Evolutionary conservation across 2,329 filamentous ascomycete species (phyloP).

Genomic region (Beauveria medogensis): DNA sequence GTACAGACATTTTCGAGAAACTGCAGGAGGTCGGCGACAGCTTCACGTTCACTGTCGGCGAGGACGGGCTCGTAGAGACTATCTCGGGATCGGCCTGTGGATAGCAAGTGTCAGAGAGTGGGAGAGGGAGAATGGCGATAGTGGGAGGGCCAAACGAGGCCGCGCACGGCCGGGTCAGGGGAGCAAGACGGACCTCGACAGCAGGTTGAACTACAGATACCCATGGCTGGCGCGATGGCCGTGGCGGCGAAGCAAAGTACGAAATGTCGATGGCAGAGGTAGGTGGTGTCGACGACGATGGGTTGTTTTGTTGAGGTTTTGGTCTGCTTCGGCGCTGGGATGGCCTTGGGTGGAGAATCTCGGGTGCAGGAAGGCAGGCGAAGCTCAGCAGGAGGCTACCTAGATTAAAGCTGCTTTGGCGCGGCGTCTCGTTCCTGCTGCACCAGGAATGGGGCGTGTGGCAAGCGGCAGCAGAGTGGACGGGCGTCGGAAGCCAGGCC

Average conservation of each 20-base stretch:
- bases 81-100: conserved; percentile 65
- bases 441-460: neutral
- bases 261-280: conserved; percentile 5
- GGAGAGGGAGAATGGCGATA: neutral
- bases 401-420: neutral
- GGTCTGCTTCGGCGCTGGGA: neutral
- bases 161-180: neutral
- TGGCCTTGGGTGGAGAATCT: conserved; percentile 3
- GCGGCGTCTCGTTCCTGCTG: conserved; percentile 7
- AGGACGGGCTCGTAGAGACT: conserved; percentile 79
- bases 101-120: conserved; percentile 9
- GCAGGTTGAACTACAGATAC: conserved; percentile 51
- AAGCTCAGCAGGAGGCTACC: neutral
- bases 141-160: neutral
- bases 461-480: neutral
- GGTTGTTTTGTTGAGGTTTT: conserved; percentile 10
- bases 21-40: conserved; percentile 87
- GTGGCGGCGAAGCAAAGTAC: conserved; percentile 7
- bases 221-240: conserved; percentile 39
- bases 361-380: conserved; percentile 7
- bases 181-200: conserved; percentile 37
- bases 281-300: neutral
- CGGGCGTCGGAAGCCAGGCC: neutral
- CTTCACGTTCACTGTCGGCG: conserved; percentile 92
- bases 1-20: conserved; percentile 86